These are phyloP conservation scores for Coniochaeta hoffmannii DNA, from an alignment of 2,329 filamentous ascomycete genomes.

Conservation along the genomic window DNA sequence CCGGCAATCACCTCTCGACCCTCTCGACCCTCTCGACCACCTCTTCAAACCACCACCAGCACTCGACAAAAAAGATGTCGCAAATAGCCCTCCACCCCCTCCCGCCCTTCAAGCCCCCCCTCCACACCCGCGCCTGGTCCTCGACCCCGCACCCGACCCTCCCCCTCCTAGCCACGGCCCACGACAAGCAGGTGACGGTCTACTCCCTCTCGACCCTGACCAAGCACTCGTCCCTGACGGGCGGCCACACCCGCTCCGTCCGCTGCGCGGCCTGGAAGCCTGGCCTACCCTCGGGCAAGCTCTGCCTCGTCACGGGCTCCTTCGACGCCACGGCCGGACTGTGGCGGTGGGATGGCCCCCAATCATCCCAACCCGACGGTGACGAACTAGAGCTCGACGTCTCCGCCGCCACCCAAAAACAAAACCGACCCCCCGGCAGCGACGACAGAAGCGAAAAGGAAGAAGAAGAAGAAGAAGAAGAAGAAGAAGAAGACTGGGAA, in stretches of 20 bases:
- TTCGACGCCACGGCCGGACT: constrained; percentile 89
- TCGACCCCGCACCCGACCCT: constrained; percentile 79
- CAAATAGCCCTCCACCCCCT: constrained; percentile 36
- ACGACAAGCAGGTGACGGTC: constrained; percentile 79
- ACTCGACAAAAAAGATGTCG: too few relatives aligned
- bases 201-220: constrained; percentile 80
- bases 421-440: background rate
- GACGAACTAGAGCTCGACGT: constrained; percentile 36
- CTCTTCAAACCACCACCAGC: too few relatives aligned
- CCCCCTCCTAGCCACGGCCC: constrained; percentile 82
- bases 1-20: too few relatives aligned
- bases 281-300: constrained; percentile 48
- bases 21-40: too few relatives aligned
- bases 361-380: constrained; percentile 22
- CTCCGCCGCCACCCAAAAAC: constrained; percentile 7
- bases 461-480: constrained; percentile 41
- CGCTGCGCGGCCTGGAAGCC: constrained; percentile 86
- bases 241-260: constrained; percentile 88
- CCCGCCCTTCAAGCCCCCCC: constrained; percentile 44
- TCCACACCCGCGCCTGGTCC: constrained; percentile 73
- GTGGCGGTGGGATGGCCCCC: constrained; percentile 58
- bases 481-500: constrained; percentile 64
- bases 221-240: constrained; percentile 70
- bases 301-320: constrained; percentile 82
- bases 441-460: background rate